These are phyloP conservation scores for Saccharomycopsis capsularis DNA, from an alignment of 805 yeast species.

Conservation along the genomic window DNA sequence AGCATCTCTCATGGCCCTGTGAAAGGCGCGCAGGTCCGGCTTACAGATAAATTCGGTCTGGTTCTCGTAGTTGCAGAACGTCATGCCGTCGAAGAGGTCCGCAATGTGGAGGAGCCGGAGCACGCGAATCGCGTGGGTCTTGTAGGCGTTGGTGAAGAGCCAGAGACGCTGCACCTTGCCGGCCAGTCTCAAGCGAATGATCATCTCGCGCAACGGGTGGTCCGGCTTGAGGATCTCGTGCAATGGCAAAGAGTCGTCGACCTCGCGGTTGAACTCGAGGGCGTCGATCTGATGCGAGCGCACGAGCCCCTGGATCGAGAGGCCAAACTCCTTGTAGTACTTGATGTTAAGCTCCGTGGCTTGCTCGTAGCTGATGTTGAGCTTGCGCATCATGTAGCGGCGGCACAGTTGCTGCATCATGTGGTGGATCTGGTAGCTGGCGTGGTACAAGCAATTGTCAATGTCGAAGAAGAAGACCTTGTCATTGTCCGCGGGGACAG, in stretches of 20 bases:
- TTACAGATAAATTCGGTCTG: conserved; percentile 70
- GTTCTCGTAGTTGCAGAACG: conserved; percentile 77
- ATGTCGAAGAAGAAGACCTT: conserved; percentile 77
- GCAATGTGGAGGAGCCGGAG: conserved; percentile 76
- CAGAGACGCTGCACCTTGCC: conserved; percentile 67
- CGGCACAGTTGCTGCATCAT: conserved; percentile 85
- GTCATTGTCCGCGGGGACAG: conserved; percentile 21
- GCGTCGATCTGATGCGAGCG: conserved; percentile 68
- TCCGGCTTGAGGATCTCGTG: conserved; percentile 69
- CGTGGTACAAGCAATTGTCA: conserved; percentile 81
- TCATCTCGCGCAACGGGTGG: conserved; percentile 43
- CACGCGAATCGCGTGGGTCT: conserved; percentile 81
- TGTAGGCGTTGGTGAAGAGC: conserved; percentile 93
- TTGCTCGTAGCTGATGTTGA: conserved; percentile 59
- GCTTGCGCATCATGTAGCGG: conserved; percentile 61
- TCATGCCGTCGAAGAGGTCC: conserved; percentile 90
- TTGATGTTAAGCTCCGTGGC: conserved; percentile 65
- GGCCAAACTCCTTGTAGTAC: conserved; percentile 82
- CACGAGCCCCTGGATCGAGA: conserved; percentile 86
- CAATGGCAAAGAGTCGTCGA: conserved; percentile 88
- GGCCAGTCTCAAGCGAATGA: conserved; percentile 35
- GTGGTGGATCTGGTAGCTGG: conserved; percentile 72
- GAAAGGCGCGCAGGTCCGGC: conserved; percentile 72
- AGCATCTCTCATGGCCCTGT: conserved; percentile 57
- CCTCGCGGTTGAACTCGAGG: conserved; percentile 76